Base-by-base conservation (phyloP, 495 filamentous ascomycete species). In the Lophiotrema nucula region DNA sequence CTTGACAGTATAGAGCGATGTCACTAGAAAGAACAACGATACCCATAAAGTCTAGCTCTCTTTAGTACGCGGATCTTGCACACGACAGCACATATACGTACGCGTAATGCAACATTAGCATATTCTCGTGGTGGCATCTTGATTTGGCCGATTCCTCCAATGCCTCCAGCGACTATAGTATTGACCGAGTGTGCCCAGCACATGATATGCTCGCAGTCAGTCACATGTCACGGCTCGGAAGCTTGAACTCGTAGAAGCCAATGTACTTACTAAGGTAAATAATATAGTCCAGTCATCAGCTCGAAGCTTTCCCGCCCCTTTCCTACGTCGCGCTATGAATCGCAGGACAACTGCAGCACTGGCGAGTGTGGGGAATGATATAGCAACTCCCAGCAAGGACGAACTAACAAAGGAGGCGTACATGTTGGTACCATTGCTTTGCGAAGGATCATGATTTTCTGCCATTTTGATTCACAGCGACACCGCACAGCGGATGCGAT, bases 151-250 rank as follows among this genome's bases (percentile, higher is more conserved):
- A 61, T 53, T 2, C 58, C 58, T 15, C 58, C 58, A 35, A 61
- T 47, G 23, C 18, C 28, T 31, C 42, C 58, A 2, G 43, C 43
- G 19, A 61, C 27, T 15, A 61, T 48, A 12, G 58, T 55, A 31
- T 55, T 61, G 43, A 55, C 49, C 3, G 46, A 54, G 31, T 61
- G 58, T 15, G 21, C 58, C 51, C 58, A 61, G 31, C 50, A 61
- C 2, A 61, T 28, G 0, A 31, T 18, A 12, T 33, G 18, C 2
- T 2, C 25, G 18, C 1, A 28, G 15, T 50, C 22, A 60, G 42
- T 28, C 5, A 8, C 25, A 26, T 26, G 5, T 19, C 11, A 21
- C 12, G n/a, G 12, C 15, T 12, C 16, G 2, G 16, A 60, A 23
- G 22, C 16, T 3, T 13, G 13, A 16, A 24, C 5, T n/a, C n/a